Conservation (phyloP, 2,329 filamentous ascomycete species). For the Venturia oleaginea region DNA sequence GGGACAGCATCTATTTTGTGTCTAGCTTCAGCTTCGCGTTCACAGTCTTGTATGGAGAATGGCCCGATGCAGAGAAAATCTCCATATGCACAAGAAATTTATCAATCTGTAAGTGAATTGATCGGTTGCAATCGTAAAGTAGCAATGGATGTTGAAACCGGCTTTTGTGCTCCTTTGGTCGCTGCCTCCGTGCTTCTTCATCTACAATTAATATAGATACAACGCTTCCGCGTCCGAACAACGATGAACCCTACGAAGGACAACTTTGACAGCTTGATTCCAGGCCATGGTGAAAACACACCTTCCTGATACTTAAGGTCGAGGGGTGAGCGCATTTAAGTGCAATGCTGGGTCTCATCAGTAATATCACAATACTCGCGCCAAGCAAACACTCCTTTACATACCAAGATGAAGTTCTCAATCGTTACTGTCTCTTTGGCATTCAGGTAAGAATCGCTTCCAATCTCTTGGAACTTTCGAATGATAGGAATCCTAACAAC, state of each 20-base stretch:
- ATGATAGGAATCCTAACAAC: neutral
- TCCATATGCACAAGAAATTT: neutral
- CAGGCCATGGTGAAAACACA: neutral
- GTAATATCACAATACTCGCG: neutral
- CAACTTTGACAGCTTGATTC: neutral
- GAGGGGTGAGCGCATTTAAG: neutral
- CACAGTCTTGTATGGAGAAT: neutral
- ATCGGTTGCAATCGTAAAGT: neutral
- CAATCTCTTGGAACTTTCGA: neutral
- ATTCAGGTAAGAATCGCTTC: neutral
- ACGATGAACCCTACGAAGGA: neutral
- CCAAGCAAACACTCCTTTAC: neutral
- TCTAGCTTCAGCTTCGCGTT: neutral
- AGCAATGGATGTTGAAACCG: neutral
- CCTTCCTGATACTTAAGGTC: neutral
- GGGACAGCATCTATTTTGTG: neutral
- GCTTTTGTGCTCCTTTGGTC: neutral
- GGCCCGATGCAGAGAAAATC: neutral
- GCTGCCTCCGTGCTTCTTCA: neutral
- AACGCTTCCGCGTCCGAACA: neutral
- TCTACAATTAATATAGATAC: constrained; percentile 3
- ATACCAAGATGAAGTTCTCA: neutral
- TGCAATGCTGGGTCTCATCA: neutral
- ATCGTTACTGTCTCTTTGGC: neutral
- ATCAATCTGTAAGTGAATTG: neutral